phyloP scores from a whole-genome alignment of 2,329 filamentous ascomycete genomes.

The Phaeophleospora eucalypticola region DNA sequence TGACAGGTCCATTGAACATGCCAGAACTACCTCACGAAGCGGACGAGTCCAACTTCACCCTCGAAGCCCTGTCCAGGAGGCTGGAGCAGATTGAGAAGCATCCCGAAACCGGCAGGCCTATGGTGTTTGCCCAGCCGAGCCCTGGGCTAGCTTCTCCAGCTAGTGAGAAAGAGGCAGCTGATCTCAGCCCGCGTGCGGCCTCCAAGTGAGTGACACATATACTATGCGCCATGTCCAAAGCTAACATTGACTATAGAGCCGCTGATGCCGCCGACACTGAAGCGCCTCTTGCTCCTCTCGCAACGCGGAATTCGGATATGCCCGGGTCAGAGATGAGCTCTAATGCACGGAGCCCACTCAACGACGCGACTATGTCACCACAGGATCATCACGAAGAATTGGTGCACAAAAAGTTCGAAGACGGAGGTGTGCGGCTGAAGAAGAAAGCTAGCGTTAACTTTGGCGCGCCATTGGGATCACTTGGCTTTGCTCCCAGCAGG shows the following conservation, averaged over 20 bases:
- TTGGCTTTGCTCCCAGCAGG: constrained; percentile 27
- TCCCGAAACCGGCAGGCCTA: constrained; percentile 29
- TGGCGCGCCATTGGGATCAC: constrained; percentile 33
- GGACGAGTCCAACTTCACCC: constrained; percentile 33
- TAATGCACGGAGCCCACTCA: constrained; percentile 15
- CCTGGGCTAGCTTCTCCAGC: constrained; percentile 29
- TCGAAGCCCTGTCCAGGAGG: constrained; percentile 30
- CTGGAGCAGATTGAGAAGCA: constrained; percentile 32
- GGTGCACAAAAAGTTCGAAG: constrained; percentile 27
- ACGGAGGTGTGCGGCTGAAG: constrained; percentile 35
- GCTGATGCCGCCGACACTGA: not conserved
- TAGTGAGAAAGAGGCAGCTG: constrained; percentile 7
- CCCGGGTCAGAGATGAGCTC: constrained; percentile 14
- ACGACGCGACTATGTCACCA: constrained; percentile 15
- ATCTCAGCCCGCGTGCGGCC: constrained; percentile 5
- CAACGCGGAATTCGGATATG: constrained; percentile 3
- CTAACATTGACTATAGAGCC: not conserved
- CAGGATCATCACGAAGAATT: constrained; percentile 24
- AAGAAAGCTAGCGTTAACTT: constrained; percentile 36
- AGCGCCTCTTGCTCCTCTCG: constrained; percentile 11
- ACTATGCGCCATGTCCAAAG: too few species aligned
- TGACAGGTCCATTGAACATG: constrained; percentile 35
- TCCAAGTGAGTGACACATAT: constrained; percentile 6
- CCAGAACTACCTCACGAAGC: constrained; percentile 33
- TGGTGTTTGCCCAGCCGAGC: constrained; percentile 27